Evolutionary conservation across 2,329 filamentous ascomycete genomes (phyloP).

Genomic region (Nothophoma quercina): DNA sequence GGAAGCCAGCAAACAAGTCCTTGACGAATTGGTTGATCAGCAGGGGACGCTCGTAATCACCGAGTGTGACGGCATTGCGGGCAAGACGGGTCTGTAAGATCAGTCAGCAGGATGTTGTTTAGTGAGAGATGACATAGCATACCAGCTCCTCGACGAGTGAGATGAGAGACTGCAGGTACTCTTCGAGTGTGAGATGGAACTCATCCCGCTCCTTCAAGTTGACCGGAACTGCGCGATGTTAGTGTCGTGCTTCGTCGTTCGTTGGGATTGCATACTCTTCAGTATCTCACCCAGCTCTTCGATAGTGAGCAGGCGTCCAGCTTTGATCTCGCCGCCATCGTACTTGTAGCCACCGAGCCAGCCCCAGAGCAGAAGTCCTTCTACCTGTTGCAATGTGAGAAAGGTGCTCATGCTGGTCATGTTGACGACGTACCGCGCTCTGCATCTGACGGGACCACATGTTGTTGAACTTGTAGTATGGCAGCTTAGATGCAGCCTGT

Average conservation of each 20-base stretch:
- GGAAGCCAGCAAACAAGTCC: slow-evolving; percentile 93
- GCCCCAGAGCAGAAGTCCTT: slow-evolving; percentile 67
- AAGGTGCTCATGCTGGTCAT: background rate
- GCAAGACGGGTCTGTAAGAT: slow-evolving; percentile 75
- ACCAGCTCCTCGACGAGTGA: slow-evolving; percentile 87
- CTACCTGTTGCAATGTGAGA: slow-evolving; percentile 53
- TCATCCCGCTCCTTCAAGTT: slow-evolving; percentile 88
- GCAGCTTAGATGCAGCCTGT: slow-evolving; percentile 79
- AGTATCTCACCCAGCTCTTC: slow-evolving; percentile 85
- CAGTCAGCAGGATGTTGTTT: no score
- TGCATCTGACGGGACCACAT: slow-evolving; percentile 88
- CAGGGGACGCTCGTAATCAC: slow-evolving; percentile 84
- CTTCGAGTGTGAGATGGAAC: slow-evolving; percentile 96
- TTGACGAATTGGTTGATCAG: slow-evolving; percentile 93
- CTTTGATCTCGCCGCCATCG: slow-evolving; percentile 60
- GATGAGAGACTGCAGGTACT: slow-evolving; percentile 90
- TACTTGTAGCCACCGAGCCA: slow-evolving; percentile 80
- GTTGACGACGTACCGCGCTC: slow-evolving; percentile 66
- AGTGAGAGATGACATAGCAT: slow-evolving; percentile 17
- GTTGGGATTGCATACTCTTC: slow-evolving; percentile 62
- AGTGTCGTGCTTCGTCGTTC: slow-evolving; percentile 11
- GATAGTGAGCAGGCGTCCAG: slow-evolving; percentile 78
- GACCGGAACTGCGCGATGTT: slow-evolving; percentile 72
- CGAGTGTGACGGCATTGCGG: slow-evolving; percentile 91
- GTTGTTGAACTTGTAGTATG: slow-evolving; percentile 97